A percentile compares a stretch with the other conserved stretches of the same genome.
phyloP scores from a whole-genome alignment of 768 basidiomycete genomes.

The Cystofilobasidium capitatum region DNA sequence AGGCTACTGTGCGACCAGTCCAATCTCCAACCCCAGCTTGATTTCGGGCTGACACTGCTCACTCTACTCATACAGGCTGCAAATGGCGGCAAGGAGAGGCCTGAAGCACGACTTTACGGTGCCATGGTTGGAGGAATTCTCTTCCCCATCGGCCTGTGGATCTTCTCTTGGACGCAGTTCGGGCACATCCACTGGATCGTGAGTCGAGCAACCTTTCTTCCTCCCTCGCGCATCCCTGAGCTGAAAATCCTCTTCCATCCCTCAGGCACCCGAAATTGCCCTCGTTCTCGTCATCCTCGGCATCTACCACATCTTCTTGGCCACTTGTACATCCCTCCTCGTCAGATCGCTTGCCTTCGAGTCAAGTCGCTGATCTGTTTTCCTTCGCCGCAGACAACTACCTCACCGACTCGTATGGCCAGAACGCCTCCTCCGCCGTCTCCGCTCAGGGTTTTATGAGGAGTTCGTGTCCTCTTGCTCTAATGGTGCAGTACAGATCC shows the following conservation, averaged over 20 bases:
- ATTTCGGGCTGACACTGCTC: too few species aligned
- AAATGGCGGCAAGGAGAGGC: conserved; percentile 29
- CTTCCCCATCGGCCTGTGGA: conserved; percentile 18
- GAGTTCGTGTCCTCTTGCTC: not conserved
- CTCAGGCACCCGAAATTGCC: conserved; percentile 25
- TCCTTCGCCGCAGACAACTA: conserved; percentile 9
- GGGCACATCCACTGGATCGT: conserved; percentile 19
- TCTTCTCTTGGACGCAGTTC: conserved; percentile 23
- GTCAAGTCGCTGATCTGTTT: not conserved
- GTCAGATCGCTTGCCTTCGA: not conserved
- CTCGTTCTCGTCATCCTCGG: conserved; percentile 30
- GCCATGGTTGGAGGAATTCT: conserved; percentile 8
- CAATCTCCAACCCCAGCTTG: too few species aligned
- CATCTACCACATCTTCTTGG: conserved; percentile 25
- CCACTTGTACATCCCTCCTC: not conserved
- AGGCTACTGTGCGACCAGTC: conserved; percentile 25
- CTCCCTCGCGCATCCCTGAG: not conserved
- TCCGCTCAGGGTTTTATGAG: conserved; percentile 17
- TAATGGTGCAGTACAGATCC: too few species aligned
- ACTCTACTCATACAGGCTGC: too few species aligned
- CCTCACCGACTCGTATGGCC: conserved; percentile 23
- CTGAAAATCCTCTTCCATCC: not conserved
- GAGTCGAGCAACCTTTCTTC: not conserved
- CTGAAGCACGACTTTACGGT: conserved; percentile 30
- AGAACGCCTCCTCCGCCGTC: conserved; percentile 20